Evolutionary conservation across 371 early-diverging fungal species (phyloP), one percentile per base, ranked within the genome.

Genomic region (Sporodiniella umbellata): DNA sequence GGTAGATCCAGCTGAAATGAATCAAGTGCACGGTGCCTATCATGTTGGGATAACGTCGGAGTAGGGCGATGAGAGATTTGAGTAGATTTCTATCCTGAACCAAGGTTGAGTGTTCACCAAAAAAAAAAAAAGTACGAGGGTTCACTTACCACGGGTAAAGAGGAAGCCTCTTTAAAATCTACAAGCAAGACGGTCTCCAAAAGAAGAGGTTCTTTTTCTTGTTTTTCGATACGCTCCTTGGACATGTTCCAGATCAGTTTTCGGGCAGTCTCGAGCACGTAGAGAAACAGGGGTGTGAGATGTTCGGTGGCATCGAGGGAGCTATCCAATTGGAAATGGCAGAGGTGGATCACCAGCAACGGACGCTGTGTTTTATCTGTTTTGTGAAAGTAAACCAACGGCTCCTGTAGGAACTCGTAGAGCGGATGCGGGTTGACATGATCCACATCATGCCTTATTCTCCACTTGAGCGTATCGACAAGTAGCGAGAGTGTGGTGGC

Each of bases 1-100:
- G 68, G 53, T 72, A 75, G 56, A 75, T 66, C 76, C 76, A 75
- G 1, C 76, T 68, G 46, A 72, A 75, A 42, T 72, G 67, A 15
- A 75, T 45, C 10, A 75, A 31, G 39, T 65, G 61, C 6, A 72
- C 68, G 7, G 67, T 60, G 3, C 76, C 76, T 7, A 61, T 52
- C 23, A 63, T 49, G 11, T 60, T 58, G 1, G 76, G 76, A 43
- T 64, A 75, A n/a, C 73, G 61, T 42, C 62, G 55, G 15, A 72
- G 26, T 7, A 75, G 24, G 26, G 64, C 45, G 31, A 68, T 52
- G 40, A 75, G 53, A 5, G 65, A 53, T 30, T 56, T 63, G 12
- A 66, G 44, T 22, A 72, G 39, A 4, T 42, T 42, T 5, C 56
- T 44, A 37, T 75, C 71, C 75, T 75, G n/a, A n/a, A 46, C 18